Conservation (phyloP, 2,329 filamentous ascomycete genomes). For the Penicillium sp. region DNA sequence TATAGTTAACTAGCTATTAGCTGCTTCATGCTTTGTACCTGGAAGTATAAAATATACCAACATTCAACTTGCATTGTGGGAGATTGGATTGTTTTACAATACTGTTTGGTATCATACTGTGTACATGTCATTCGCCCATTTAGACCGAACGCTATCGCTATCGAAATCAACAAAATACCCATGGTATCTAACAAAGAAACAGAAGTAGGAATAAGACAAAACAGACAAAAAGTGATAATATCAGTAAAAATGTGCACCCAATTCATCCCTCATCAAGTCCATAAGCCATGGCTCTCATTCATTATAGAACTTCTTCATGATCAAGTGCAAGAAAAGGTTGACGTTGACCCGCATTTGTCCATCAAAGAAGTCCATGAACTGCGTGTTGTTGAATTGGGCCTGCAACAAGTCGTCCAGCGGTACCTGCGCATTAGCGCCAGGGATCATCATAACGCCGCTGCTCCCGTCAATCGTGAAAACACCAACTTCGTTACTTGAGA, state of each 20-base stretch:
- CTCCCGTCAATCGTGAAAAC: slow-evolving; percentile 91
- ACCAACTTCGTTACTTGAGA: slow-evolving; percentile 90
- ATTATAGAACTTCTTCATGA: slow-evolving; percentile 98
- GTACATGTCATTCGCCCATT: slow-evolving; percentile 24
- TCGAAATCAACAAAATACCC: slow-evolving; percentile 23
- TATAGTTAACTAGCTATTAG: neutral
- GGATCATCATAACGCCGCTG: slow-evolving; percentile 90
- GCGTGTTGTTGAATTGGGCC: slow-evolving; percentile 94
- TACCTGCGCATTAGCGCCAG: slow-evolving; percentile 83
- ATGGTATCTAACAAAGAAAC: slow-evolving; percentile 25
- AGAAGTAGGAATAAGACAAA: too few species aligned
- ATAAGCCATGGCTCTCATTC: slow-evolving; percentile 35
- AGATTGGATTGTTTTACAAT: slow-evolving; percentile 1
- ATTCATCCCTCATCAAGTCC: slow-evolving; percentile 25
- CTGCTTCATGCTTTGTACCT: neutral
- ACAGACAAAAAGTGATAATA: slow-evolving; percentile 19
- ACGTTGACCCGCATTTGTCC: slow-evolving; percentile 86
- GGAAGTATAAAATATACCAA: neutral
- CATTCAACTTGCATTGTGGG: neutral
- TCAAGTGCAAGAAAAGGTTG: slow-evolving; percentile 90
- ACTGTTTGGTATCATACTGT: slow-evolving; percentile 19
- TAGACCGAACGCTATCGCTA: slow-evolving; percentile 24
- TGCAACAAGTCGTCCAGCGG: slow-evolving; percentile 91
- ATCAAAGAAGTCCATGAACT: slow-evolving; percentile 94
- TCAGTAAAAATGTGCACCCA: slow-evolving; percentile 20